Conservation (phyloP, 1,284 basidiomycete genomes). For the Amylostereum areolatum region DNA sequence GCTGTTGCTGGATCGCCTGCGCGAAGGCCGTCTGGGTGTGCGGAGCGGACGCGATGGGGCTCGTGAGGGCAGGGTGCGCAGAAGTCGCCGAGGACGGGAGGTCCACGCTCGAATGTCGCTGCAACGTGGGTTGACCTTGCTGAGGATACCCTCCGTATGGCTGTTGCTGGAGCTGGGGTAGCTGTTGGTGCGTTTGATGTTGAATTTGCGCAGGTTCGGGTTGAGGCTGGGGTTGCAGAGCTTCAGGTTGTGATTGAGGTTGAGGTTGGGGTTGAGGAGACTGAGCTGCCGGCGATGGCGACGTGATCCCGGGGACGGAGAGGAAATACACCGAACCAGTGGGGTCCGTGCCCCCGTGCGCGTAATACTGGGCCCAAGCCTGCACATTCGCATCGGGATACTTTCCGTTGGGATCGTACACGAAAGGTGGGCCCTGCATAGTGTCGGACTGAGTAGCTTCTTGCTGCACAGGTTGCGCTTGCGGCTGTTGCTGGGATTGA, state of each 20-base stretch:
- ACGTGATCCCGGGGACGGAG: constrained; percentile 63
- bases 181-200: neutral
- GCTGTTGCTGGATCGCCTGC: constrained; percentile 7
- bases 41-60: neutral
- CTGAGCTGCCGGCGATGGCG: constrained; percentile 6
- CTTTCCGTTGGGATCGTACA: constrained; percentile 56
- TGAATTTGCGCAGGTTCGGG: neutral
- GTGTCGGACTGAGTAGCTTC: constrained; percentile 15
- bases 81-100: no score
- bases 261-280: neutral
- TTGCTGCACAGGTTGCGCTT: constrained; percentile 11
- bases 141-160: neutral
- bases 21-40: neutral
- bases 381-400: constrained; percentile 72
- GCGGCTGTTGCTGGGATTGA: constrained; percentile 14
- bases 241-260: neutral
- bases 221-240: neutral
- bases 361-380: constrained; percentile 78
- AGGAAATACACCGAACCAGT: constrained; percentile 72
- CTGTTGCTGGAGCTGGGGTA: constrained; percentile 1
- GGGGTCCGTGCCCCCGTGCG: constrained; percentile 62
- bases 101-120: neutral
- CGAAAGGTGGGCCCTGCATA: constrained; percentile 56
- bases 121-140: neutral
- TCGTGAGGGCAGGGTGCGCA: no score